Evolutionary conservation across 345 rosid species (phyloP).

Genomic region (Diplotaxis tenuifolia): DNA sequence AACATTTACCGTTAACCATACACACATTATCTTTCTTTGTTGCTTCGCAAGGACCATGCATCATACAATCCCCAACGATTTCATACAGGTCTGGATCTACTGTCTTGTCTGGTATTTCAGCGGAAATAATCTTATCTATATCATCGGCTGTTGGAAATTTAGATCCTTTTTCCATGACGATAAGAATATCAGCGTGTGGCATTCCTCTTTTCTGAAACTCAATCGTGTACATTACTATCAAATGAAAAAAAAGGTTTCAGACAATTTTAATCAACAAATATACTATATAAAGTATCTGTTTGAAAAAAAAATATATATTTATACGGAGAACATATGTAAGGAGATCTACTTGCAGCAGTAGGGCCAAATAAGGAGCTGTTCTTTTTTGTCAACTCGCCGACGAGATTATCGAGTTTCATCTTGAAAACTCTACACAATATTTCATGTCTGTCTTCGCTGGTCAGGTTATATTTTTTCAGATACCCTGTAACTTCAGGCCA

Average conservation of each 20-base stretch:
- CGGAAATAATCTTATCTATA: not conserved
- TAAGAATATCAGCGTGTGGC: not conserved
- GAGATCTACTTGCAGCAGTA: not conserved
- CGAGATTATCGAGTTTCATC: not conserved
- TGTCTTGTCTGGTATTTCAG: not conserved
- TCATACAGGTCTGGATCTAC: not conserved
- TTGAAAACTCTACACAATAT: not conserved
- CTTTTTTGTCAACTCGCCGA: not conserved
- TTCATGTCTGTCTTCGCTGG: not conserved
- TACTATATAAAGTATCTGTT: not conserved
- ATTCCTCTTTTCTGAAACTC: not conserved
- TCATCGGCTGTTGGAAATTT: not conserved
- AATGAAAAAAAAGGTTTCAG: no score
- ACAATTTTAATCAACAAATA: no score
- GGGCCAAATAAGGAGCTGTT: not conserved
- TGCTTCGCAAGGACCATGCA: not conserved
- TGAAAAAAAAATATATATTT: no score
- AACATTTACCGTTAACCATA: no score
- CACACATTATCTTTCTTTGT: not conserved
- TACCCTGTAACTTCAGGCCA: not conserved
- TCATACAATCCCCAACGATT: not conserved
- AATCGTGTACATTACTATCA: not conserved
- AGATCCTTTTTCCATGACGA: not conserved
- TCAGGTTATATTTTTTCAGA: not conserved
- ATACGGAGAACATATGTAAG: not conserved